Percentiles rank a stretch among this genome's conserved stretches.
phyloP scores from a whole-genome alignment of 2,329 filamentous ascomycete genomes.

The Zopfia rhizophila region DNA sequence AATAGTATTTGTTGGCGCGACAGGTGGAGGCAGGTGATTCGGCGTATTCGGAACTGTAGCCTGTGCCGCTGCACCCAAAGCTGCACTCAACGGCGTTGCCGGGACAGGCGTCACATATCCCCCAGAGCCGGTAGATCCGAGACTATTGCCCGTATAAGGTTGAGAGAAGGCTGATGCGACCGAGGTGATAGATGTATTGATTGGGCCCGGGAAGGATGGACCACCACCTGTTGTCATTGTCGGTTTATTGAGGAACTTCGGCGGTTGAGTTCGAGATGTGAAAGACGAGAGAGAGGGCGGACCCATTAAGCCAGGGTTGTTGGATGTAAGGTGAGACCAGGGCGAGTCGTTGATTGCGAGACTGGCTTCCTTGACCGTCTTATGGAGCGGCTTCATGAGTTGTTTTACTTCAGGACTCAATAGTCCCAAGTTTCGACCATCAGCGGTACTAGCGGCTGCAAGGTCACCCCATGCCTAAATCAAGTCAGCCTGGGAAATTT shows the following conservation, averaged over 20 bases:
- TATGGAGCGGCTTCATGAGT: constrained; percentile 82
- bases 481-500: constrained; percentile 42
- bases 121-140: constrained; percentile 40
- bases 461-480: constrained; percentile 73
- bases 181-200: constrained; percentile 48
- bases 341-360: constrained; percentile 75
- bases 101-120: constrained; percentile 71
- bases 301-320: constrained; percentile 37
- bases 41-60: constrained; percentile 79
- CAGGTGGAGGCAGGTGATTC: constrained; percentile 25
- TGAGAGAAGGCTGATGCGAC: constrained; percentile 40
- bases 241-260: constrained; percentile 40
- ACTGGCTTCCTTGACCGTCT: constrained; percentile 81
- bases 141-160: constrained; percentile 38
- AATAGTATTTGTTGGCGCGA: constrained; percentile 28
- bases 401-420: constrained; percentile 74
- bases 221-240: constrained; percentile 32
- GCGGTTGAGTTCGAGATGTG: constrained; percentile 47
- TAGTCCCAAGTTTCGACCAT: constrained; percentile 56
- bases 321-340: constrained; percentile 66
- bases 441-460: constrained; percentile 54
- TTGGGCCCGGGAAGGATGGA: constrained; percentile 44
- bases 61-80: constrained; percentile 88
- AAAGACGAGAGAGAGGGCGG: constrained; percentile 47
- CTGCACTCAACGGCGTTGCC: constrained; percentile 89